phyloP scores from a whole-genome alignment of 2,329 filamentous ascomycete species.

The Colletotrichum aenigma region DNA sequence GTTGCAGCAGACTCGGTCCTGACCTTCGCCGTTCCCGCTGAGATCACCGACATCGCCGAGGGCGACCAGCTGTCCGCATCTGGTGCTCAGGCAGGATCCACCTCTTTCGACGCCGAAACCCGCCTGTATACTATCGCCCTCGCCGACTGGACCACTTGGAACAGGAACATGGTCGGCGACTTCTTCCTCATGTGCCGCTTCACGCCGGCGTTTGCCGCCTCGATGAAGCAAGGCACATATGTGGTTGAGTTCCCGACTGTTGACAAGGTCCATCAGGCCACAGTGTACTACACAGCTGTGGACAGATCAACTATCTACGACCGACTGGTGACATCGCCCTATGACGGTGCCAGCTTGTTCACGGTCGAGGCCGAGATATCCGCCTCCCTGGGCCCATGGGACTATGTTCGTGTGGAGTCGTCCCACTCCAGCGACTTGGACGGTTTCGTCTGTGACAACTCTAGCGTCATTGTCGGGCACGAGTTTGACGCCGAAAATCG shows the following conservation, averaged over 20 bases:
- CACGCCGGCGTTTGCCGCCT: background rate
- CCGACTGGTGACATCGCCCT: background rate
- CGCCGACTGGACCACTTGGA: constrained; percentile 10
- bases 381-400: constrained; percentile 1
- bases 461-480: constrained; percentile 3
- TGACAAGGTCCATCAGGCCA: background rate
- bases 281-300: constrained; percentile 5
- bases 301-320: constrained; percentile 5
- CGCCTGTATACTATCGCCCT: background rate
- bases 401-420: constrained; percentile 1
- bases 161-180: constrained; percentile 17
- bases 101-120: background rate
- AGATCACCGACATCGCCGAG: constrained; percentile 4
- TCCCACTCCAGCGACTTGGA: background rate
- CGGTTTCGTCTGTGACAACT: constrained; percentile 15
- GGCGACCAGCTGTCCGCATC: background rate
- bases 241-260: constrained; percentile 13
- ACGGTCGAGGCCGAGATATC: constrained; percentile 4
- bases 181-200: constrained; percentile 21
- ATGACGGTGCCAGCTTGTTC: background rate
- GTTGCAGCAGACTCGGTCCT: background rate
- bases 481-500: background rate
- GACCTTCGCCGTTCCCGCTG: constrained; percentile 3
- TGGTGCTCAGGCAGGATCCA: background rate
- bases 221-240: constrained; percentile 10